phyloP scores from a whole-genome alignment of 129 eudicot species.

The Deinandra increscens region DNA sequence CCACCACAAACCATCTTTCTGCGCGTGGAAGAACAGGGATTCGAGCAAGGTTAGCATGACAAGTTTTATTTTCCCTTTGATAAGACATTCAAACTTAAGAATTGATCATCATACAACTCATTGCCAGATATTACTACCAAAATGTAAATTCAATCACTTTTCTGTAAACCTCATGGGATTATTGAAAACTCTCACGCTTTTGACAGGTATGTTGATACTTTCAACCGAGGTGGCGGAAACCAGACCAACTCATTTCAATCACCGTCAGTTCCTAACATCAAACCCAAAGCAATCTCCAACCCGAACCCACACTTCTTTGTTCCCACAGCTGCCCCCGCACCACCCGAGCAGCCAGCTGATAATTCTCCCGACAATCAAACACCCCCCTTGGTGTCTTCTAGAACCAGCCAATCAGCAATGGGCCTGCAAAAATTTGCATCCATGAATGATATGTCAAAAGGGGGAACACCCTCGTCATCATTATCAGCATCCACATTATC shows the following conservation, averaged over 20 bases:
- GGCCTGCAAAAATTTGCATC: constrained; percentile 63
- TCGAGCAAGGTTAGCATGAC: constrained; percentile 62
- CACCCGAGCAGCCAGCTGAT: constrained; percentile 28
- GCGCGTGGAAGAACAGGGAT: constrained; percentile 89
- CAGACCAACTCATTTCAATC: constrained; percentile 69
- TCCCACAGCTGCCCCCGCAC: constrained; percentile 55
- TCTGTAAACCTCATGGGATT: too few relatives aligned
- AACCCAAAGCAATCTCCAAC: constrained; percentile 32
- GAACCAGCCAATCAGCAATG: constrained; percentile 30
- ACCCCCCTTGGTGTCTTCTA: constrained; percentile 32
- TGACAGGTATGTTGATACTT: constrained; percentile 92
- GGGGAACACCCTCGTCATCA: constrained; percentile 35
- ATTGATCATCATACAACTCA: neutral
- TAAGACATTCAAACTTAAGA: neutral
- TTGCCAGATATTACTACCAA: neutral
- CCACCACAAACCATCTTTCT: constrained; percentile 78
- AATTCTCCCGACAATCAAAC: constrained; percentile 32
- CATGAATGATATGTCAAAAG: constrained; percentile 54
- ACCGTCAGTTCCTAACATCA: constrained; percentile 61
- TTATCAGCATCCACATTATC: constrained; percentile 22
- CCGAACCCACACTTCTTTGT: constrained; percentile 62
- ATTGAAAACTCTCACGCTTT: neutral
- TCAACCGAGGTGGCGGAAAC: constrained; percentile 81
- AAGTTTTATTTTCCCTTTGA: neutral
- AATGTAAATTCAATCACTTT: neutral